Conservation (phyloP, 139 green algal species). For the Coelastrella sp. region DNA sequence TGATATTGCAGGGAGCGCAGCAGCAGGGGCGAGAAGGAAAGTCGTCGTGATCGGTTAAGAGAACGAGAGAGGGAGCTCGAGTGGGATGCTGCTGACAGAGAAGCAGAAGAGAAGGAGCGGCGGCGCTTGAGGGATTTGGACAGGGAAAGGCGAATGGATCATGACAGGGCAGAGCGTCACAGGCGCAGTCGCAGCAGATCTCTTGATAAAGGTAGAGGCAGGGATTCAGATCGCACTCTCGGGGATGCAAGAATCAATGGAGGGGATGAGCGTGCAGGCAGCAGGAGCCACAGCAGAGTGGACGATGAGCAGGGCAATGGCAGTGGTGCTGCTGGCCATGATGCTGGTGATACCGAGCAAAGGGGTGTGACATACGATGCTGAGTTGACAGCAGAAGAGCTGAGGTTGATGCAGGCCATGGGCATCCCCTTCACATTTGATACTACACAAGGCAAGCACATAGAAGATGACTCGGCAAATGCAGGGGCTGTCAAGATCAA, state of each 20-base stretch:
- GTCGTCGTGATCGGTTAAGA: neutral
- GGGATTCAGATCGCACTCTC: neutral
- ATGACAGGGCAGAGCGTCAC: neutral
- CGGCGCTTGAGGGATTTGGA: slow-evolving; percentile 1
- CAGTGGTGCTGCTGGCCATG: slow-evolving; percentile 12
- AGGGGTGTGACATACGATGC: slow-evolving; percentile 71
- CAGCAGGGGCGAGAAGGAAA: neutral
- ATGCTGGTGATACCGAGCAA: neutral
- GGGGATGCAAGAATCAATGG: neutral
- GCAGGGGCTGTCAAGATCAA: slow-evolving; percentile 75
- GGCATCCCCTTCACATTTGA: slow-evolving; percentile 91
- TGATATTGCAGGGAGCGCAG: neutral
- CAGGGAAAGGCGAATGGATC: slow-evolving; percentile 33
- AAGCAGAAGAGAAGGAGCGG: slow-evolving; percentile 18
- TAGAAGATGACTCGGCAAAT: slow-evolving; percentile 82
- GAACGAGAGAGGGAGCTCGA: slow-evolving; percentile 38
- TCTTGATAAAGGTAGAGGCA: neutral
- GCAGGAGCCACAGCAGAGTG: slow-evolving; percentile 18
- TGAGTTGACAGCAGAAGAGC: slow-evolving; percentile 84
- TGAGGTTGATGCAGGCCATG: slow-evolving; percentile 90
- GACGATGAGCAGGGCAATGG: neutral
- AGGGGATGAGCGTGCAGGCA: neutral
- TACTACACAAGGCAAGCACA: slow-evolving; percentile 80
- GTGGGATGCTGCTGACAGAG: slow-evolving; percentile 37
- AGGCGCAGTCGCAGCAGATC: slow-evolving; percentile 20